Evolutionary conservation across 169 alveolate species (phyloP), one percentile per base, ranked within the genome.

Genomic region (Cryptosporidium ryanae): DNA sequence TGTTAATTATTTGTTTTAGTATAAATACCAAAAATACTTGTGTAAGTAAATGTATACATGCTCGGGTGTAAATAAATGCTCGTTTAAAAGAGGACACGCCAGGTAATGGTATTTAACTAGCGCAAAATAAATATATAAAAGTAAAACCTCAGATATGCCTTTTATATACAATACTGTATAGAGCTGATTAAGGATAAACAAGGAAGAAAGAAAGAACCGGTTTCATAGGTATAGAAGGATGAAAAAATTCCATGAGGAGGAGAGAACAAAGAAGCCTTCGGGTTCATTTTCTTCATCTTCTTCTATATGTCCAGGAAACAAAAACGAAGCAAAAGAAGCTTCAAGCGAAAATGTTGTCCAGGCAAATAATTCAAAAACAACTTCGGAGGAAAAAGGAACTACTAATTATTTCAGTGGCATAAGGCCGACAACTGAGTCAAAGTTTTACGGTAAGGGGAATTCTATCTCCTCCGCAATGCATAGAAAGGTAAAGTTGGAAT

Each of bases 31-130:
- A 38, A 38, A 38, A 38, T 38, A 38, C 8, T 38, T 6, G 46
- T 38, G 46, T 38, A 38, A 10, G 46, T 38, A 38, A 27, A 64
- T 32, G 64, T 76, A 21, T 76, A 34, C 59, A 76, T 76, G 87
- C 87, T 76, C 87, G 87, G 64, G 43, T 76, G 31, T 57, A 48
- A 76, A 76, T 61, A 25, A 48, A 76, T 76, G 87, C 87, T 76
- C 87, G 87, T 31, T 76, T 76, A 59, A 76, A 76, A 59, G 87
- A 55, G 87, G 87, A 76, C 87, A 76, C 87, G 87, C 87, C 87
- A 55, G 27, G 31, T 21, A 17, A 17, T n/a, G 27, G 63, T 38
- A 38, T 38, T 38, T n/a, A 52, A 1, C 5, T 52, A 52, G 83
- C 67, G 83, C 83, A 68, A 66, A 55, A 29, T 68, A 27, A 68